Evolutionary conservation across 768 basidiomycete species (phyloP).

Genomic region (Termitomyces sp.): DNA sequence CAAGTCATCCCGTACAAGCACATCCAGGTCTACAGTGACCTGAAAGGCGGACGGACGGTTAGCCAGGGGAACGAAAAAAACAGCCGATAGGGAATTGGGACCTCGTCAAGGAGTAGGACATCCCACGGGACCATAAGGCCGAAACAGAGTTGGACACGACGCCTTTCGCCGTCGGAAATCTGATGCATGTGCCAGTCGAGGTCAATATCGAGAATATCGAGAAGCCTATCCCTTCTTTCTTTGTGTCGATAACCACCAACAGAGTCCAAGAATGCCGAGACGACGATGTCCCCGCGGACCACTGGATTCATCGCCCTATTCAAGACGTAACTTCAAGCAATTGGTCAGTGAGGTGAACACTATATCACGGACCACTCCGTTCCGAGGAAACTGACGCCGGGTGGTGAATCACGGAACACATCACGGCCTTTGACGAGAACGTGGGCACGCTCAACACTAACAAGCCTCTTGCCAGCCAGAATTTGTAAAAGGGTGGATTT

Average conservation of each 20-base stretch:
- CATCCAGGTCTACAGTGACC: slow-evolving; percentile 97
- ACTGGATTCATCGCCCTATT: slow-evolving; percentile 96
- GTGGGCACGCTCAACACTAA: slow-evolving; percentile 42
- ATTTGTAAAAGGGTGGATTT: slow-evolving; percentile 96
- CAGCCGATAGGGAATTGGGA: slow-evolving; percentile 22
- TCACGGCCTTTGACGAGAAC: slow-evolving; percentile 75
- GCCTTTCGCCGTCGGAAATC: slow-evolving; percentile 94
- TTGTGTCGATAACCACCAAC: slow-evolving; percentile 96
- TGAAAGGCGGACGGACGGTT: slow-evolving; percentile 21
- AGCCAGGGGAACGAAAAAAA: neutral
- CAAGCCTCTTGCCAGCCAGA: slow-evolving; percentile 86
- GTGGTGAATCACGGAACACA: slow-evolving; percentile 84
- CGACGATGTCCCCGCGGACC: slow-evolving; percentile 87
- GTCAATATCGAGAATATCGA: slow-evolving; percentile 93
- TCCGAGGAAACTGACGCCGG: slow-evolving; percentile 81
- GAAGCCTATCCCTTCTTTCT: slow-evolving; percentile 74
- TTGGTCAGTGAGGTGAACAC: neutral
- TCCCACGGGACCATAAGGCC: slow-evolving; percentile 96
- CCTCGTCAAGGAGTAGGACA: slow-evolving; percentile 90
- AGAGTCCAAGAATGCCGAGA: slow-evolving; percentile 93
- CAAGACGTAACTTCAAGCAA: slow-evolving; percentile 4
- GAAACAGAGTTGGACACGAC: slow-evolving; percentile 89
- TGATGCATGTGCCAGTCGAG: slow-evolving; percentile 94
- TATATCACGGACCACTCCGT: slow-evolving; percentile 76
- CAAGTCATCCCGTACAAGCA: slow-evolving; percentile 89